Evolutionary conservation across 345 rosid genomes (phyloP).

Genomic region (Aquilaria malaccensis): DNA sequence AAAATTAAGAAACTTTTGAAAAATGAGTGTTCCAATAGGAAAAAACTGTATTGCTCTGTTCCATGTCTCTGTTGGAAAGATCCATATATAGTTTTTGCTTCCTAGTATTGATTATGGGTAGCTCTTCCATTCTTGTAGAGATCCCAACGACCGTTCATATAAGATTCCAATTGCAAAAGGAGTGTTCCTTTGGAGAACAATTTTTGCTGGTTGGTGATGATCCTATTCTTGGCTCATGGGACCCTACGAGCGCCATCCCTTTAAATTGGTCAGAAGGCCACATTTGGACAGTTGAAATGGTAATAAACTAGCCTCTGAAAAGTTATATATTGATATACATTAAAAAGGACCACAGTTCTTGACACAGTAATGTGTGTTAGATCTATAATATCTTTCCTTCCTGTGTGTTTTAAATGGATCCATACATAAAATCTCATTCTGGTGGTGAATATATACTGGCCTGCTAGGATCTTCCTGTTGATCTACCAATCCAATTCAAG

Average conservation of each 20-base stretch:
- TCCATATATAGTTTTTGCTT: background rate
- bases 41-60: too few species aligned
- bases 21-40: too few species aligned
- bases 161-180: slow-evolving; percentile 24
- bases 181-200: slow-evolving; percentile 25
- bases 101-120: background rate
- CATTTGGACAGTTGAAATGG: slow-evolving; percentile 27
- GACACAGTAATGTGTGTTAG: too few species aligned
- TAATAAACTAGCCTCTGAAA: slow-evolving; percentile 3
- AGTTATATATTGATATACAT: too few species aligned
- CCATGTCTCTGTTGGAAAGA: too few species aligned
- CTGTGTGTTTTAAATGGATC: too few species aligned
- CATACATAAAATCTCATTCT: too few species aligned
- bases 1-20: too few species aligned
- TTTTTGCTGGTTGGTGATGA: slow-evolving; percentile 25
- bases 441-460: background rate
- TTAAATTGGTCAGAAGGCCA: slow-evolving; percentile 27
- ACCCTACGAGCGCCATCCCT: slow-evolving; percentile 20
- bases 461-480: slow-evolving; percentile 17
- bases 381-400: too few species aligned
- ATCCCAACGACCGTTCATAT: slow-evolving; percentile 8
- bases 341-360: too few species aligned
- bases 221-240: slow-evolving; percentile 23
- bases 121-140: too few species aligned
- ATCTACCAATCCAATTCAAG: slow-evolving; percentile 21